Evolutionary conservation across 805 yeast genomes (phyloP).

Genomic region (Yamadazyma philogaea): DNA sequence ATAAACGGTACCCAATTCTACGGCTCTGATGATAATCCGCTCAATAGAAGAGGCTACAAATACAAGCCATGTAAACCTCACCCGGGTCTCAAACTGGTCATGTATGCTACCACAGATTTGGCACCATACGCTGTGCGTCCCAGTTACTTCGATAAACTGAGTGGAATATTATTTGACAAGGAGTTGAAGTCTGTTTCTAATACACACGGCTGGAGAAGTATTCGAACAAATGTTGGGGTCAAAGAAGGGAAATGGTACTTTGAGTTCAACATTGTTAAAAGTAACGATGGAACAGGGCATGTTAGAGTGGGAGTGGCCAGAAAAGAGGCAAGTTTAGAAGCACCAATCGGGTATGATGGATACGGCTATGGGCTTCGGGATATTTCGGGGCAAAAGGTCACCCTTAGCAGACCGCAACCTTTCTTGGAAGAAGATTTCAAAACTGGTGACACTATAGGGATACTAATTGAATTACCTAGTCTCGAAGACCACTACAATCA

Average conservation of each 20-base stretch:
- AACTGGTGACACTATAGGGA: slow-evolving; percentile 81
- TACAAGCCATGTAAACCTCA: slow-evolving; percentile 77
- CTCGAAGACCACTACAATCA: slow-evolving; percentile 42
- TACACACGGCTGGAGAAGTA: slow-evolving; percentile 73
- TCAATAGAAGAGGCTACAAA: slow-evolving; percentile 75
- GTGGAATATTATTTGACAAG: slow-evolving; percentile 42
- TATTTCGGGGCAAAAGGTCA: slow-evolving; percentile 68
- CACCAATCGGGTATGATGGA: slow-evolving; percentile 94
- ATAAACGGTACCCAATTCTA: slow-evolving; percentile 18
- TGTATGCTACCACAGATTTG: slow-evolving; percentile 70
- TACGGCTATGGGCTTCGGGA: slow-evolving; percentile 92
- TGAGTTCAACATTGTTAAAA: slow-evolving; percentile 62
- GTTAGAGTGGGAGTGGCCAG: slow-evolving; percentile 82
- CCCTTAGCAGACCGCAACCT: slow-evolving; percentile 60
- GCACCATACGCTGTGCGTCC: slow-evolving; percentile 61
- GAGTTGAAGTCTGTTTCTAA: slow-evolving; percentile 44
- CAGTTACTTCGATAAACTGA: slow-evolving; percentile 67
- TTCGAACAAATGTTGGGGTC: slow-evolving; percentile 69
- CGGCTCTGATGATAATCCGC: slow-evolving; percentile 72
- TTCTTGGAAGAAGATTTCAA: slow-evolving; percentile 55
- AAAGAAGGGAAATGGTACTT: slow-evolving; percentile 78
- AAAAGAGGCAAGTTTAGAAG: slow-evolving; percentile 84
- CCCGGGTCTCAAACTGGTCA: slow-evolving; percentile 50
- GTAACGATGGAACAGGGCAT: slow-evolving; percentile 41
- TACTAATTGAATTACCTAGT: slow-evolving; percentile 67